phyloP scores from a whole-genome alignment of 1,284 basidiomycete genomes.

The Puccinia novopanici region DNA sequence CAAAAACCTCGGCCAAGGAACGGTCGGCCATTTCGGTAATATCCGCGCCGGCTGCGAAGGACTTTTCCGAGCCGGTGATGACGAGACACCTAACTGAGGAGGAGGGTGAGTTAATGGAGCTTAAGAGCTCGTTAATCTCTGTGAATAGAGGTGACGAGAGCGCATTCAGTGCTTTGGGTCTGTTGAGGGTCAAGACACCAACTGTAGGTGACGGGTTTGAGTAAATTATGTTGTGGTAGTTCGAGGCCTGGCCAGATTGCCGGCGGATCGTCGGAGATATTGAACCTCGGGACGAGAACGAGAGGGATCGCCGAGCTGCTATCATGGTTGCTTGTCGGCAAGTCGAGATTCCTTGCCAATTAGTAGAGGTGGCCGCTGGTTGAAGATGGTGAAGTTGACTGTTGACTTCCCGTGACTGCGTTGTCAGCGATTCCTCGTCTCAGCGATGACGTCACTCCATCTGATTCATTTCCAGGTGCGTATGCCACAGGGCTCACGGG shows the following conservation, averaged over 20 bases:
- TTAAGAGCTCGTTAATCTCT: conserved; percentile 78
- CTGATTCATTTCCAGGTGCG: too few species aligned
- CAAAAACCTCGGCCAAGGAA: conserved; percentile 82
- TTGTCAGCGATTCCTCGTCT: not conserved
- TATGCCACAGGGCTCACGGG: too few species aligned
- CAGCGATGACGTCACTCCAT: too few species aligned
- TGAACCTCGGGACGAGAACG: not conserved
- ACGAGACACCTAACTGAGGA: conserved; percentile 78
- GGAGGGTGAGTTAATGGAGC: conserved; percentile 73
- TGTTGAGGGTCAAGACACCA: conserved; percentile 85
- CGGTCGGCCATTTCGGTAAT: conserved; percentile 71
- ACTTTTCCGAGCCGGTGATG: conserved; percentile 86
- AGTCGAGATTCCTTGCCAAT: too few species aligned
- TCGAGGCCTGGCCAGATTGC: conserved; percentile 11
- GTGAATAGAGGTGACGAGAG: conserved; percentile 61
- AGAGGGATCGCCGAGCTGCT: not conserved
- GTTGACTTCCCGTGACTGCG: not conserved
- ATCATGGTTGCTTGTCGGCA: not conserved
- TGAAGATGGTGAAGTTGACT: not conserved
- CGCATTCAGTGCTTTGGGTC: conserved; percentile 88
- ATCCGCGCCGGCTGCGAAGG: conserved; percentile 75
- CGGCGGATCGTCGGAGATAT: not conserved
- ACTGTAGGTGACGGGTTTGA: conserved; percentile 65
- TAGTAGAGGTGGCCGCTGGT: too few species aligned
- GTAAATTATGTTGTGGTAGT: conserved; percentile 33